Conservation (phyloP, 2,329 filamentous ascomycete genomes). For the Nannizziopsis barbatae region DNA sequence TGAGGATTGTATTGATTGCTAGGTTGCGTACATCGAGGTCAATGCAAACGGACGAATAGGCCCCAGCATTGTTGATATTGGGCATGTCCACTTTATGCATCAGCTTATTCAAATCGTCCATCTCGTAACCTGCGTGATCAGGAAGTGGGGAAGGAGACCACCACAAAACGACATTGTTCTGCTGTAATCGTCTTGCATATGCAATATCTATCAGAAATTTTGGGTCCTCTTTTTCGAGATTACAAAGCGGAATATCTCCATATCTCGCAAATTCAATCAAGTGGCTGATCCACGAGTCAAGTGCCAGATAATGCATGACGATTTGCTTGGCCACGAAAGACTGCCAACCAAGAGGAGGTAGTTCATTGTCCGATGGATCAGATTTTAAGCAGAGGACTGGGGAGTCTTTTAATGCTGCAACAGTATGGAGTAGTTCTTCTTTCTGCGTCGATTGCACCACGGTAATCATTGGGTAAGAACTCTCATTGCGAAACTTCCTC, state of each 20-base stretch:
- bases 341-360: constrained; percentile 92
- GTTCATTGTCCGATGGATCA: constrained; percentile 70
- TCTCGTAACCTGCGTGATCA: constrained; percentile 92
- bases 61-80: constrained; percentile 81
- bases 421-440: constrained; percentile 68
- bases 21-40: constrained; percentile 90
- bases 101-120: constrained; percentile 72
- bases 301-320: constrained; percentile 77
- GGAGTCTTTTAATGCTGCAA: constrained; percentile 72
- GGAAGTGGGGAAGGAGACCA: constrained; percentile 82
- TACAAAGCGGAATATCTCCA: constrained; percentile 88
- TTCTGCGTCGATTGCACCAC: constrained; percentile 85
- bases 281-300: constrained; percentile 88
- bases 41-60: constrained; percentile 91
- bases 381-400: constrained; percentile 71
- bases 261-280: constrained; percentile 79
- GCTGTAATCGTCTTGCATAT: constrained; percentile 79
- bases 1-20: constrained; percentile 94
- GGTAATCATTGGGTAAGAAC: constrained; percentile 65
- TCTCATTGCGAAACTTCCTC: constrained; percentile 82
- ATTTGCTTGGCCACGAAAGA: constrained; percentile 73
- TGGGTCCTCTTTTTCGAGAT: constrained; percentile 87
- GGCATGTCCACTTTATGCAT: constrained; percentile 87
- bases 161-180: constrained; percentile 90
- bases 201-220: constrained; percentile 91